Conservation (phyloP, 352 stramenopile genomes). For the Pythium rishiriense region DNA sequence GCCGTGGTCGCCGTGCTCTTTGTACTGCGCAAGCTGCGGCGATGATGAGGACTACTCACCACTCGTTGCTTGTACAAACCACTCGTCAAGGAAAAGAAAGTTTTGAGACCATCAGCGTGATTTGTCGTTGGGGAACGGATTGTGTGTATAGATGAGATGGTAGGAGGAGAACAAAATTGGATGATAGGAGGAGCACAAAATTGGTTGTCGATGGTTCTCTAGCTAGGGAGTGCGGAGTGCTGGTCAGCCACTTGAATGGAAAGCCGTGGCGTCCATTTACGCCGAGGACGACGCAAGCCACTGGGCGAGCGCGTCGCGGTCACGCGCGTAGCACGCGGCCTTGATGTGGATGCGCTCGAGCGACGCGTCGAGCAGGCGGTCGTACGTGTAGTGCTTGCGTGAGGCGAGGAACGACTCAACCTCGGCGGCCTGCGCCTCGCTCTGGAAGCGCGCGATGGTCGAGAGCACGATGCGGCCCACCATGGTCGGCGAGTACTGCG, state of each 20-base stretch:
- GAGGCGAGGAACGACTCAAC: conserved; percentile 62
- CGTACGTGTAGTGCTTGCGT: conserved; percentile 73
- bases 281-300: conserved; percentile 43
- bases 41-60: too few relatives aligned
- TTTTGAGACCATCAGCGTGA: too few relatives aligned
- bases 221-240: neutral
- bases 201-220: neutral
- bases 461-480: conserved; percentile 72
- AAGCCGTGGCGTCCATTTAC: conserved; percentile 13
- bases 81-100: too few relatives aligned
- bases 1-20: conserved; percentile 38
- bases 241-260: too few relatives aligned
- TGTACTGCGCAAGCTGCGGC: conserved; percentile 25
- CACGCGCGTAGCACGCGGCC: conserved; percentile 57
- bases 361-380: conserved; percentile 58
- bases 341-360: conserved; percentile 80
- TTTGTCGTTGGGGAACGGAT: too few relatives aligned
- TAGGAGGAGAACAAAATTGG: neutral
- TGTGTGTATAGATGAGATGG: too few relatives aligned
- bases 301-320: conserved; percentile 49
- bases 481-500: conserved; percentile 58
- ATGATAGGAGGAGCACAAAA: too few relatives aligned
- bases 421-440: conserved; percentile 44
- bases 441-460: conserved; percentile 67
- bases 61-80: too few relatives aligned